Evolutionary conservation across 2,329 filamentous ascomycete genomes (phyloP).

Genomic region (Aspergillus alliaceus): DNA sequence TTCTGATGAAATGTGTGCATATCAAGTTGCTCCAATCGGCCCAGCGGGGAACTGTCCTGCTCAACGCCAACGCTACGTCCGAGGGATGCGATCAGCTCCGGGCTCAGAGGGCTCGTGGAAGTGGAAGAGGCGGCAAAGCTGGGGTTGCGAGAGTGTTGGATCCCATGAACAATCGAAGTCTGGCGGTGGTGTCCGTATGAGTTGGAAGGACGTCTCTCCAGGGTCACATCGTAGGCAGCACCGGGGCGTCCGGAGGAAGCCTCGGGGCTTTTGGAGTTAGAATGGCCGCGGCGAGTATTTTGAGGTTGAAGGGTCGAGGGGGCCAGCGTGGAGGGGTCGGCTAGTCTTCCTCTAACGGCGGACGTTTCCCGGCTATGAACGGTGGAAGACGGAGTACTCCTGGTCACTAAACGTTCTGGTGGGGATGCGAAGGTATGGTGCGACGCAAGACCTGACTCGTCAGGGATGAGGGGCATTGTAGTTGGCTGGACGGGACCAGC

Average conservation of each 20-base stretch:
- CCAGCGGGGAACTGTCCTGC: slow-evolving; percentile 39
- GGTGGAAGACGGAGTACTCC: slow-evolving; percentile 38
- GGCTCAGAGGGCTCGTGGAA: slow-evolving; percentile 77
- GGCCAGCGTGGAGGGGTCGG: slow-evolving; percentile 35
- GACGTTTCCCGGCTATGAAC: slow-evolving; percentile 47
- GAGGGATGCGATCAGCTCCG: slow-evolving; percentile 75
- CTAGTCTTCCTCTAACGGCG: slow-evolving; percentile 42
- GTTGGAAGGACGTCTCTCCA: slow-evolving; percentile 45
- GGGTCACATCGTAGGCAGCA: slow-evolving; percentile 36
- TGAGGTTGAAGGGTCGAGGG: slow-evolving; percentile 38
- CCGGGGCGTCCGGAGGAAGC: slow-evolving; percentile 34
- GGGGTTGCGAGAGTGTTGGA: slow-evolving; percentile 87
- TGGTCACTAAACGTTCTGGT: slow-evolving; percentile 37
- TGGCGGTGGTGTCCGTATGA: slow-evolving; percentile 89
- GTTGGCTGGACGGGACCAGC: slow-evolving; percentile 39
- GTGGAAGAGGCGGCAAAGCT: slow-evolving; percentile 69
- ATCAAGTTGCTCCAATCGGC: slow-evolving; percentile 35
- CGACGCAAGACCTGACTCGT: slow-evolving; percentile 38
- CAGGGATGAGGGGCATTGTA: slow-evolving; percentile 42
- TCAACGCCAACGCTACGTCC: slow-evolving; percentile 57
- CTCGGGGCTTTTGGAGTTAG: slow-evolving; percentile 45
- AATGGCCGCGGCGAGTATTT: slow-evolving; percentile 37
- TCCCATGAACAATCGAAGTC: slow-evolving; percentile 92
- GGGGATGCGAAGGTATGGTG: slow-evolving; percentile 39
- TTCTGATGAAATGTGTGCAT: slow-evolving; percentile 26